Percentiles rank a stretch among this genome's conserved stretches.
Conservation (phyloP, 1,139 yeast species). For the Protomyces pachydermus region DNA sequence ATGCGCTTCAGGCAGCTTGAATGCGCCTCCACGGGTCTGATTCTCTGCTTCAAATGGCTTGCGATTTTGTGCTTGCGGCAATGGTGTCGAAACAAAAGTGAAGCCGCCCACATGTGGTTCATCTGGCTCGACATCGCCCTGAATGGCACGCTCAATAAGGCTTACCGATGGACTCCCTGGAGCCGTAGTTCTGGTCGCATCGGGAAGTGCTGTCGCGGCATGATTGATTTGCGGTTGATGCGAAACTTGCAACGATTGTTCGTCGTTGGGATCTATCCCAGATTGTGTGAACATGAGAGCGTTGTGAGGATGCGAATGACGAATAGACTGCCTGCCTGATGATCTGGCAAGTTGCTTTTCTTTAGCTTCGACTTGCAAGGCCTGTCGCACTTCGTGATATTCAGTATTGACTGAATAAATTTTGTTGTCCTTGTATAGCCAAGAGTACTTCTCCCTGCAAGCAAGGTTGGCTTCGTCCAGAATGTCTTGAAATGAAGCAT, state of each 20-base stretch:
- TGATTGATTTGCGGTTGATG: neutral
- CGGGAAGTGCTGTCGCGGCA: slow-evolving; percentile 2
- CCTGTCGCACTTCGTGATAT: neutral
- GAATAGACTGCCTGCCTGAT: slow-evolving; percentile 28
- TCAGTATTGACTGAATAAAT: slow-evolving; percentile 19
- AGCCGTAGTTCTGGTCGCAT: slow-evolving; percentile 9
- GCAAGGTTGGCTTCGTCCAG: slow-evolving; percentile 34
- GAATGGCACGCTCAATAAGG: neutral
- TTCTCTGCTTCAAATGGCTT: neutral
- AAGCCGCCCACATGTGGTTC: slow-evolving; percentile 31
- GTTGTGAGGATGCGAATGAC: slow-evolving; percentile 32
- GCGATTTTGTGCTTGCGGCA: neutral
- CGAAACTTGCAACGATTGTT: neutral
- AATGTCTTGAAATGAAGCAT: slow-evolving; percentile 37
- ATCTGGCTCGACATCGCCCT: slow-evolving; percentile 1
- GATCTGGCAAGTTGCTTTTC: slow-evolving; percentile 21
- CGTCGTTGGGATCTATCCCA: slow-evolving; percentile 21
- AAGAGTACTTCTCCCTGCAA: slow-evolving; percentile 33
- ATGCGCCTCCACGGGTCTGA: neutral
- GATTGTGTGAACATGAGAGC: slow-evolving; percentile 35
- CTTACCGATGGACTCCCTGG: neutral
- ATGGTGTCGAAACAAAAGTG: slow-evolving; percentile 29
- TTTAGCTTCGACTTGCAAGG: neutral
- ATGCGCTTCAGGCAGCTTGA: slow-evolving; percentile 30
- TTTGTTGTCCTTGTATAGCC: slow-evolving; percentile 36